phyloP scores from a whole-genome alignment of 345 rosid species.

The Odontarrhena argentea region DNA sequence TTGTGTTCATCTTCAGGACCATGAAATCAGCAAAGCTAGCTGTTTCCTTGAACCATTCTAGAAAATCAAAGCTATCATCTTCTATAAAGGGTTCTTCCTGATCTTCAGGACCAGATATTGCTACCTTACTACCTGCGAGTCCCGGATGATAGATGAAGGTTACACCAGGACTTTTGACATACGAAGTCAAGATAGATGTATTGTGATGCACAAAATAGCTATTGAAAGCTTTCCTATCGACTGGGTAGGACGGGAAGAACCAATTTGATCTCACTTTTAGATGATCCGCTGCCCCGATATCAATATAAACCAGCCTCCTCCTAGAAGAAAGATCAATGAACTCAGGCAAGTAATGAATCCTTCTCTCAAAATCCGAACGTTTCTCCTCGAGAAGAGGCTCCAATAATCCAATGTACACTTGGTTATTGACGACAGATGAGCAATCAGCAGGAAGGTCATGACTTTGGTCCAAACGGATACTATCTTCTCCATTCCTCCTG shows the following conservation, averaged over 20 bases:
- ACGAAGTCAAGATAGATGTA: slow-evolving; percentile 68
- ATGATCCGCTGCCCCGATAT: slow-evolving; percentile 69
- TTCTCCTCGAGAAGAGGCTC: slow-evolving; percentile 68
- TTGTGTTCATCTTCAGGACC: slow-evolving; percentile 78
- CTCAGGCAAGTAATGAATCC: slow-evolving; percentile 62
- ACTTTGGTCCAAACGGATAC: slow-evolving; percentile 48
- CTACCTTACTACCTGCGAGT: slow-evolving; percentile 45
- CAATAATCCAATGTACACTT: slow-evolving; percentile 48
- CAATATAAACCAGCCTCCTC: slow-evolving; percentile 64
- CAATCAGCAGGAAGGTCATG: slow-evolving; percentile 58
- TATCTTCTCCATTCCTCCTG: slow-evolving; percentile 51
- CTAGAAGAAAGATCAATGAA: slow-evolving; percentile 52
- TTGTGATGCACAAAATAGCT: slow-evolving; percentile 80
- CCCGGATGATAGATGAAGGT: slow-evolving; percentile 84
- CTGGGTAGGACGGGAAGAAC: slow-evolving; percentile 73
- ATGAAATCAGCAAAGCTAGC: slow-evolving; percentile 69
- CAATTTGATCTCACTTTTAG: slow-evolving; percentile 49
- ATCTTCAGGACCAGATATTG: slow-evolving; percentile 39
- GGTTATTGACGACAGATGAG: slow-evolving; percentile 50
- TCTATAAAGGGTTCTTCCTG: slow-evolving; percentile 48
- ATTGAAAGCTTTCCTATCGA: slow-evolving; percentile 58
- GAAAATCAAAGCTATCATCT: slow-evolving; percentile 68
- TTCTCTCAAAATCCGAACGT: slow-evolving; percentile 45
- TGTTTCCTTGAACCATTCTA: slow-evolving; percentile 78
- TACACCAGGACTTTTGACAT: slow-evolving; percentile 66